Evolutionary conservation across 2,329 filamentous ascomycete species (phyloP).

Genomic region (Davidsoniella australis): DNA sequence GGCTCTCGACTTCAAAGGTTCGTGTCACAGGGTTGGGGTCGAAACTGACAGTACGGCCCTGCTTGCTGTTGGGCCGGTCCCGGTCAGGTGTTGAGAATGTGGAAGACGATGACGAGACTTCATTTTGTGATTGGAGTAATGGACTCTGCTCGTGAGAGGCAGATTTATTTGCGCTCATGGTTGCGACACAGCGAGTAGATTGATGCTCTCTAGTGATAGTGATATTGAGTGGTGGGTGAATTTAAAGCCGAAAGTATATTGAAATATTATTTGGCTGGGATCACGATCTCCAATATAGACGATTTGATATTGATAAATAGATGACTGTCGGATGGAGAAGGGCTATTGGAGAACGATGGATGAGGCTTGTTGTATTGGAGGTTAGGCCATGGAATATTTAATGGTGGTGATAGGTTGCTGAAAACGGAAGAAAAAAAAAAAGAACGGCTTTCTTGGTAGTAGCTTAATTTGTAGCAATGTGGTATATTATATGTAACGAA

Average conservation of each 20-base stretch:
- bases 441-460: background rate
- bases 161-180: constrained; percentile 8
- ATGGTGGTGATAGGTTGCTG: background rate
- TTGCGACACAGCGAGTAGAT: too few species aligned
- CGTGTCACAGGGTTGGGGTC: constrained; percentile 51
- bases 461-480: background rate
- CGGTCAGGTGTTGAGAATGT: constrained; percentile 13
- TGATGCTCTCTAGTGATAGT: too few species aligned
- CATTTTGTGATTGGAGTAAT: constrained; percentile 5
- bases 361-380: too few species aligned
- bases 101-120: constrained; percentile 4
- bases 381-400: too few species aligned
- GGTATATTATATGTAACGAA: background rate
- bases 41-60: constrained; percentile 56
- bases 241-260: too few species aligned
- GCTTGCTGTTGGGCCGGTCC: constrained; percentile 23
- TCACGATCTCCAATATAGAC: too few species aligned
- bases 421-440: background rate
- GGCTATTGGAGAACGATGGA: too few species aligned
- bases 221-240: too few species aligned
- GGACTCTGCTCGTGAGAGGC: constrained; percentile 8
- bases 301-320: too few species aligned
- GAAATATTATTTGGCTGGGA: too few species aligned
- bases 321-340: too few species aligned
- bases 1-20: constrained; percentile 36